Evolutionary conservation across 768 basidiomycete genomes (phyloP).

Genomic region (Boletus bicolor): DNA sequence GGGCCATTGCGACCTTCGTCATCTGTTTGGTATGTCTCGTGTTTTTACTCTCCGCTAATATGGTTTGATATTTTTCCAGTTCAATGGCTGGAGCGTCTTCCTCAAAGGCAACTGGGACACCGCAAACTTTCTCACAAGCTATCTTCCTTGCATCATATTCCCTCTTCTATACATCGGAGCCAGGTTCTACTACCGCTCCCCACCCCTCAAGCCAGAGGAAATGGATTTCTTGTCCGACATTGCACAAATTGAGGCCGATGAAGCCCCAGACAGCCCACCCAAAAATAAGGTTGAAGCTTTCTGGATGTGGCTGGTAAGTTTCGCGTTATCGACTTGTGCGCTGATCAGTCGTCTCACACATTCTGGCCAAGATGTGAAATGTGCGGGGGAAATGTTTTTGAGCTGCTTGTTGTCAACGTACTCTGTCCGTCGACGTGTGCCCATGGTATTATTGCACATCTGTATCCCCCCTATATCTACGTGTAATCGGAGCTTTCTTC

Average conservation of each 20-base stretch:
- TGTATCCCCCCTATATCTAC: constrained; percentile 1
- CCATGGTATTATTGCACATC: background rate
- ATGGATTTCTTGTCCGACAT: constrained; percentile 84
- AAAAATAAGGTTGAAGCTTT: constrained; percentile 63
- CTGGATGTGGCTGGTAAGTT: constrained; percentile 77
- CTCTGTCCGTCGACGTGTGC: background rate
- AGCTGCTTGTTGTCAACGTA: background rate
- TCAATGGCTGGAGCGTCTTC: constrained; percentile 53
- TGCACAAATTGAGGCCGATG: constrained; percentile 66
- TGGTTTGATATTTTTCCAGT: constrained; percentile 37
- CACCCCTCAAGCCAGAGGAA: constrained; percentile 42
- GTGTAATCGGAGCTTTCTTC: background rate
- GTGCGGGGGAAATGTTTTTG: background rate
- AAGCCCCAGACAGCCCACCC: constrained; percentile 70
- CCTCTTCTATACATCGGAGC: constrained; percentile 68
- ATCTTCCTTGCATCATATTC: constrained; percentile 69
- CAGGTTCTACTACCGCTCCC: constrained; percentile 40
- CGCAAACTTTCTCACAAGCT: constrained; percentile 79
- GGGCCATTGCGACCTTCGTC: constrained; percentile 33
- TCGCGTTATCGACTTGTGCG: background rate
- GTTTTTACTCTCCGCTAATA: background rate
- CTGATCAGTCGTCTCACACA: background rate
- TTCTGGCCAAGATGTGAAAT: constrained; percentile 21
- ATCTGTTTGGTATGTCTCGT: constrained; percentile 57
- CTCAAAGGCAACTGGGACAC: constrained; percentile 49